Base-by-base conservation (phyloP, 768 basidiomycete genomes). In the Tephrocybe sp. region DNA sequence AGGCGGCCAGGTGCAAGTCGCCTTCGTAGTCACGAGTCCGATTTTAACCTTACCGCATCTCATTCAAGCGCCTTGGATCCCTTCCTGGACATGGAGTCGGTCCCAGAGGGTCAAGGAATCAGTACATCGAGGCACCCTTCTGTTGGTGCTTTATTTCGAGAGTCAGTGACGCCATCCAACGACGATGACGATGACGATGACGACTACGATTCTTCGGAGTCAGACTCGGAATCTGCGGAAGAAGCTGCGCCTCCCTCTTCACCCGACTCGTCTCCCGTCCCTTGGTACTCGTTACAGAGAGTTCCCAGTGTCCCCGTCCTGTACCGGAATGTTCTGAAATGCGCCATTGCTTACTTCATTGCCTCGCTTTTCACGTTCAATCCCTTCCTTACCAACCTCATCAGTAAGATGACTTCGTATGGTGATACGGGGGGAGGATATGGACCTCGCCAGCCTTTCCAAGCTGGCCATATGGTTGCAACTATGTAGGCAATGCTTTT, bases 361-460 rank as follows among this genome's bases (percentile, higher is more conserved):
- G 94, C 79, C 4, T 92, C 90, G 0, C 74, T 98, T 9, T 99
- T 98, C 77, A 99, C 97, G 1, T 98, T 92, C 62, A 83, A 84
- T 3, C 85, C 89, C 0, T 70, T 73, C 21, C 74, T 99, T 11
- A 85, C 93, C 9, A 74, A 75, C 7, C 67, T 89, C 40, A 77
- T 95, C 52, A 77, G 84, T 4, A 80, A 84, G 61, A 56, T 86
- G 53, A 71, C 80, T 6, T 72, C 79, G 4, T 72, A 77, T 58
- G 74, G 44, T 5, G 30, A 15, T 45, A 27, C n/a, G 22, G 34
- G 38, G 3, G 11, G 22, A 22, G 37, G 77, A 35, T 70, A 80
- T 52, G 71, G 74, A 8, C 72, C 74, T 13, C 66, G 67, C 15
- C 65, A 67, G n/a, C 89, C 89, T 2, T 83, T 86, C 12, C 84